Evolutionary conservation across 2,329 filamentous ascomycete genomes (phyloP).

Genomic region (Colletotrichum salicis): DNA sequence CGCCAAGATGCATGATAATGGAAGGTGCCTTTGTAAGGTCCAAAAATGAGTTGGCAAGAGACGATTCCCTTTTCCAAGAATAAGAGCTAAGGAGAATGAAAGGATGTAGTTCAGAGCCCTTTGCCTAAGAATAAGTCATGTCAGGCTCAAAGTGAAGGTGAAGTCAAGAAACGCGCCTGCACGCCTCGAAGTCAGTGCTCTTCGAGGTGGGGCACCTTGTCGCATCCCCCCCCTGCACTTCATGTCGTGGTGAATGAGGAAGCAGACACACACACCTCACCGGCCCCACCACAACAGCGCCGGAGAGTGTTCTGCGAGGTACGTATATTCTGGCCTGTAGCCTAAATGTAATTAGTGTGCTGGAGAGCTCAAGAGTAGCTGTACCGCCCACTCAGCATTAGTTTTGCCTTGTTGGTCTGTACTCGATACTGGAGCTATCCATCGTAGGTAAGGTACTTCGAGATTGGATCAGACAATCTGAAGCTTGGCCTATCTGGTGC

Average conservation of each 20-base stretch:
- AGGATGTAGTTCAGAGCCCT: background rate
- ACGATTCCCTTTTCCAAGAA: background rate
- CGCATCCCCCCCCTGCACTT: constrained; percentile 2
- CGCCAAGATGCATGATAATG: background rate
- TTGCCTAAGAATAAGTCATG: background rate
- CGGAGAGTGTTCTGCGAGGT: constrained; percentile 7
- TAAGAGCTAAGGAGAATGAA: background rate
- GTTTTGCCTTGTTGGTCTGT: background rate
- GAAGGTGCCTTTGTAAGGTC: background rate
- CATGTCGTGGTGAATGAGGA: constrained; percentile 1
- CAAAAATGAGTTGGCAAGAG: background rate
- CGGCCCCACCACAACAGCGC: background rate
- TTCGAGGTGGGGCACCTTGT: constrained; percentile 19
- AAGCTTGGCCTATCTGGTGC: constrained; percentile 19
- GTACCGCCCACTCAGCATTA: background rate
- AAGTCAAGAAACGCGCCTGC: background rate
- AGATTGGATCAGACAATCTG: background rate
- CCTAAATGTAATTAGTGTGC: constrained; percentile 26
- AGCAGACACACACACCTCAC: background rate
- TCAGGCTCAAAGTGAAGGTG: background rate
- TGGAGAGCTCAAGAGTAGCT: constrained; percentile 18
- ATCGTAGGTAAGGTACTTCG: constrained; percentile 7
- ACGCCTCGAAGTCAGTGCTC: constrained; percentile 27
- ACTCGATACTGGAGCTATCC: constrained; percentile 18
- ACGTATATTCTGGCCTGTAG: constrained; percentile 5